Percentiles rank a stretch among this genome's conserved stretches.
Evolutionary conservation across 306 rosid species (phyloP).

Genomic region (Quercus agrifolia): DNA sequence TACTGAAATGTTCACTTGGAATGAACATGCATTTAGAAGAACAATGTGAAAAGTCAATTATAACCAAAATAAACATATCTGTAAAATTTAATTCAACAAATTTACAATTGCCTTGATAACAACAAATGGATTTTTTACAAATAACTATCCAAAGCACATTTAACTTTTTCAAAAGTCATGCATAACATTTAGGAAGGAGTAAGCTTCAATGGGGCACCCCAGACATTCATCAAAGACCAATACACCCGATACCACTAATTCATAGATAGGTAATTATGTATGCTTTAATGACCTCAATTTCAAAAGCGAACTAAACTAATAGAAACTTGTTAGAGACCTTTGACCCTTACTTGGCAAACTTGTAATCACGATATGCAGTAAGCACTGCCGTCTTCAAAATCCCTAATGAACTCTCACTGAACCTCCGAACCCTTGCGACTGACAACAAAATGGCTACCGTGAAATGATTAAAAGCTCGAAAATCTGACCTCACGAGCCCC

Average conservation of each 20-base stretch:
- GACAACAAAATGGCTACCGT: conserved; percentile 36
- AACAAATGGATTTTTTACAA: not conserved
- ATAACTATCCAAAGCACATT: not conserved
- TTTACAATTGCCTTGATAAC: not conserved
- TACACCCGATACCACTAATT: not conserved
- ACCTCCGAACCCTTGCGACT: conserved; percentile 30
- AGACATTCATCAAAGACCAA: not conserved
- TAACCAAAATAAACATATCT: not conserved
- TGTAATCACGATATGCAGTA: conserved; percentile 27
- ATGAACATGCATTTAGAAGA: not conserved
- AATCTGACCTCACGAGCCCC: conserved; percentile 31
- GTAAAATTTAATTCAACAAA: not conserved
- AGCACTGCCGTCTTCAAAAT: conserved; percentile 22
- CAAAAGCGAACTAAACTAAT: not conserved
- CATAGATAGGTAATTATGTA: not conserved
- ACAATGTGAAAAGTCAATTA: not conserved
- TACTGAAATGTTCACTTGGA: not conserved
- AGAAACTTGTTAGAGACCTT: not conserved
- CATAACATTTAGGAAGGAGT: not conserved
- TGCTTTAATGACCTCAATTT: not conserved
- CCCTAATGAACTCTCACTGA: conserved; percentile 27
- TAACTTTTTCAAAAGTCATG: not conserved
- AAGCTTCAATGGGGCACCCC: not conserved
- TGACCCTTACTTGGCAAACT: conserved; percentile 25
- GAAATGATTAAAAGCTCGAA: conserved; percentile 40